These are phyloP conservation scores for Boletellus sp. DNA, from an alignment of 768 basidiomycete species.

Conservation along the genomic window DNA sequence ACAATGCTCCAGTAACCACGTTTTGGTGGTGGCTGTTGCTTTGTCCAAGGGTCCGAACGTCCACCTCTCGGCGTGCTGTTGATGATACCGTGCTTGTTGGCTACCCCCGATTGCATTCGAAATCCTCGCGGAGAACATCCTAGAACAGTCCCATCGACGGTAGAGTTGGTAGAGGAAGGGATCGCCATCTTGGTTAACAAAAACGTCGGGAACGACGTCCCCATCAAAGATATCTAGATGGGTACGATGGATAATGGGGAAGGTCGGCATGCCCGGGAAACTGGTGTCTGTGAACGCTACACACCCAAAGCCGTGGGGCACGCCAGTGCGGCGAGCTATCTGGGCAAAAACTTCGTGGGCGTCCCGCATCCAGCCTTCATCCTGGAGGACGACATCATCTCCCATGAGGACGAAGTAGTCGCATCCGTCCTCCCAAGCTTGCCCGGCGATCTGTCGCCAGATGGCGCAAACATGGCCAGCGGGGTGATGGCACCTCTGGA, in stretches of 20 bases:
- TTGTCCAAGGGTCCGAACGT: constrained; percentile 44
- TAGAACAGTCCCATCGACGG: constrained; percentile 49
- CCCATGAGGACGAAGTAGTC: constrained; percentile 54
- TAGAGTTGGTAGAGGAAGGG: constrained; percentile 60
- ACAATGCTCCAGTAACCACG: constrained; percentile 33
- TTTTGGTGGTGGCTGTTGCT: constrained; percentile 35
- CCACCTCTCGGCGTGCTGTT: constrained; percentile 45
- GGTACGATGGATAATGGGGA: constrained; percentile 52
- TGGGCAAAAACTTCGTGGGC: constrained; percentile 37
- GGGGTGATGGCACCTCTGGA: constrained; percentile 38
- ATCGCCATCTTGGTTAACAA: constrained; percentile 59
- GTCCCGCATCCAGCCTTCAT: constrained; percentile 51
- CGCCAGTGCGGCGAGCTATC: constrained; percentile 27
- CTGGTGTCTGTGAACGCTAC: constrained; percentile 53
- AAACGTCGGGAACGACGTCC: constrained; percentile 45
- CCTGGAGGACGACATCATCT: constrained; percentile 49
- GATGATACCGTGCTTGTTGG: constrained; percentile 43
- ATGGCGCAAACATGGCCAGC: constrained; percentile 49
- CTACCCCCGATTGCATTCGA: constrained; percentile 47
- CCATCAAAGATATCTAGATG: constrained; percentile 56
- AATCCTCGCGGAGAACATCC: constrained; percentile 42
- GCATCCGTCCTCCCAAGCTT: constrained; percentile 46
- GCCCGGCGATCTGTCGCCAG: constrained; percentile 48
- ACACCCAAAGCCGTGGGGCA: constrained; percentile 50
- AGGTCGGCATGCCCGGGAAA: constrained; percentile 62